Conservation (phyloP, 805 yeast species). For the Candida schatavii region DNA sequence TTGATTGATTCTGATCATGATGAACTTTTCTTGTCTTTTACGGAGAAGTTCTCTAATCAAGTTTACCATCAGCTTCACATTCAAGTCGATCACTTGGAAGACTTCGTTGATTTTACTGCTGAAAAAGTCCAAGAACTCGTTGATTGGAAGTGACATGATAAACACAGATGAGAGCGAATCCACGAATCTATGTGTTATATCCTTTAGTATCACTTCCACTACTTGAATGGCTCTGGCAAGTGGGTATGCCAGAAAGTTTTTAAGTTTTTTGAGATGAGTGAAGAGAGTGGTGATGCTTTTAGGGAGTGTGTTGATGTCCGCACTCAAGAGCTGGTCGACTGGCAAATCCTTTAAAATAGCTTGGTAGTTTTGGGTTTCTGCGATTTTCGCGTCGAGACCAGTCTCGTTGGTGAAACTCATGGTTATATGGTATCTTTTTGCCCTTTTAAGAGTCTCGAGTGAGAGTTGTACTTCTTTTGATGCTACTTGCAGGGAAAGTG, state of each 20-base stretch:
- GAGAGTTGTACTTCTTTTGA: conserved; percentile 55
- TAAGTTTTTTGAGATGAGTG: conserved; percentile 60
- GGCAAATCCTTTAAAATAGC: conserved; percentile 71
- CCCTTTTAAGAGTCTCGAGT: conserved; percentile 57
- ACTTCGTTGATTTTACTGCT: conserved; percentile 24
- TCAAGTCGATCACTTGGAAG: conserved; percentile 55
- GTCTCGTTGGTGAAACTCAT: conserved; percentile 71
- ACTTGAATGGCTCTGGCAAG: conserved; percentile 58
- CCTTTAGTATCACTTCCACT: conserved; percentile 63
- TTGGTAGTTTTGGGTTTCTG: conserved; percentile 53
- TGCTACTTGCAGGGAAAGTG: conserved; percentile 57
- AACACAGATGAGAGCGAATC: conserved; percentile 33
- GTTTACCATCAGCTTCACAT: conserved; percentile 59
- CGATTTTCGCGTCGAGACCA: conserved; percentile 55
- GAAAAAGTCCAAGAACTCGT: conserved; percentile 32
- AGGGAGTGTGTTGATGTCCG: conserved; percentile 27
- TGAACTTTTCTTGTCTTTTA: conserved; percentile 67
- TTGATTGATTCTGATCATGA: conserved; percentile 59
- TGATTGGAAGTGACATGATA: conserved; percentile 44
- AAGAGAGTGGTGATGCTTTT: conserved; percentile 50
- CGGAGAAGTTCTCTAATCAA: conserved; percentile 73
- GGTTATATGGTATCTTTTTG: conserved; percentile 79
- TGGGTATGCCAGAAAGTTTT: conserved; percentile 56
- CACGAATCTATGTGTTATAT: conserved; percentile 46
- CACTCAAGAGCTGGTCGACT: conserved; percentile 45